Evolutionary conservation across 2,329 filamentous ascomycete species (phyloP).

Genomic region (Fusarium xyrophilum): DNA sequence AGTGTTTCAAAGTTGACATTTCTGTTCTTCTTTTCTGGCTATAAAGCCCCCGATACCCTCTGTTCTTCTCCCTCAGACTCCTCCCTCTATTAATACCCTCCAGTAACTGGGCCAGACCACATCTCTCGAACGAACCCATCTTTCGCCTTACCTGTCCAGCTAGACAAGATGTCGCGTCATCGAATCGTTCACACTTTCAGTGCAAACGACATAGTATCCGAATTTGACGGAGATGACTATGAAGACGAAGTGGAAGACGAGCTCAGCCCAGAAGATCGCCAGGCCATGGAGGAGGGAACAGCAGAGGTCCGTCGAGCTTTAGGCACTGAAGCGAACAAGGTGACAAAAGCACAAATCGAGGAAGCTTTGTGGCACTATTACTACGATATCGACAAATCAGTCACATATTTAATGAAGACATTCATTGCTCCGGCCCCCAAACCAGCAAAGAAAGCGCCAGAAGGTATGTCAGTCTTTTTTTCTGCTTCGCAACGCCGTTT

Average conservation of each 20-base stretch:
- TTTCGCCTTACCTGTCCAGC: background rate
- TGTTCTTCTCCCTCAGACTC: background rate
- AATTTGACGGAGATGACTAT: conserved; percentile 57
- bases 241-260: conserved; percentile 56
- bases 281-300: conserved; percentile 68
- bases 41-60: background rate
- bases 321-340: conserved; percentile 63
- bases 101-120: background rate
- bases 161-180: conserved; percentile 38
- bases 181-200: conserved; percentile 53
- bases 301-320: conserved; percentile 70
- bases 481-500: conserved; percentile 39
- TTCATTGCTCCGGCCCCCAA: conserved; percentile 58
- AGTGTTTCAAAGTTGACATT: background rate
- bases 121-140: background rate
- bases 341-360: conserved; percentile 73
- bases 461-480: conserved; percentile 53
- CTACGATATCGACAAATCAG: conserved; percentile 87
- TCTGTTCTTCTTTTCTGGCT: background rate
- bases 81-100: background rate
- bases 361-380: conserved; percentile 96
- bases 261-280: conserved; percentile 56
- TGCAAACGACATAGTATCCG: conserved; percentile 56
- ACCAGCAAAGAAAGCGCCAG: conserved; percentile 51
- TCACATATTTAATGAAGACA: conserved; percentile 77